Evolutionary conservation across 805 yeast genomes (phyloP).

Genomic region (Pichia cabralensis): DNA sequence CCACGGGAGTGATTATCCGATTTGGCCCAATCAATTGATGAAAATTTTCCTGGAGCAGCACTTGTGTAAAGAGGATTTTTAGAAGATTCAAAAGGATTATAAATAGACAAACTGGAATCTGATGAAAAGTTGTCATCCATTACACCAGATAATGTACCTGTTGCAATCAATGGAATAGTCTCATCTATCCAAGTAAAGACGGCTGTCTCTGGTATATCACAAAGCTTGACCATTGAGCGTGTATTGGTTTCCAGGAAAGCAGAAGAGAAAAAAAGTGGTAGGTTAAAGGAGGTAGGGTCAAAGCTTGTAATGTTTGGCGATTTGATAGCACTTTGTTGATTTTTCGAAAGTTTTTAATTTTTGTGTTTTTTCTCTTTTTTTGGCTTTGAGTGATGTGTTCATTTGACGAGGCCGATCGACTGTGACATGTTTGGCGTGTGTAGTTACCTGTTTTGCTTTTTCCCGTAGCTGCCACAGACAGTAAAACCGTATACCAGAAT

Average conservation of each 20-base stretch:
- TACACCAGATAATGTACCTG: constrained; percentile 96
- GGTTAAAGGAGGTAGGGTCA: not conserved
- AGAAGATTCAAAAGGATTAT: constrained; percentile 50
- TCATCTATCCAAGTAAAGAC: constrained; percentile 95
- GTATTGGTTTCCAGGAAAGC: constrained; percentile 2
- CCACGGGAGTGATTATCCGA: constrained; percentile 38
- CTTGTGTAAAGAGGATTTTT: constrained; percentile 34
- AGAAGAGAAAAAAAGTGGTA: constrained; percentile 2
- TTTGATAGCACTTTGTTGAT: too few relatives aligned
- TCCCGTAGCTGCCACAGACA: too few relatives aligned
- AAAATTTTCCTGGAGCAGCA: constrained; percentile 52
- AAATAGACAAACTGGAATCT: constrained; percentile 65
- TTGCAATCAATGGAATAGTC: constrained; percentile 63
- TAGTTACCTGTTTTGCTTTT: too few relatives aligned
- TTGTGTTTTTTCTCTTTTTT: too few relatives aligned
- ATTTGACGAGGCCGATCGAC: too few relatives aligned
- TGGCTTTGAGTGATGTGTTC: too few relatives aligned
- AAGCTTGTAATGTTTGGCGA: too few relatives aligned
- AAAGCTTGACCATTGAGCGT: constrained; percentile 75
- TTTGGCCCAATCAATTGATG: constrained; percentile 75
- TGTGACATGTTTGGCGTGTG: too few relatives aligned
- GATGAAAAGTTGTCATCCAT: constrained; percentile 82
- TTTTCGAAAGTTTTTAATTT: too few relatives aligned
- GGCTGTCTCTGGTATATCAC: constrained; percentile 77
- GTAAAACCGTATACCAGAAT: too few relatives aligned